Evolutionary conservation across 78 protist genomes (phyloP).

Genomic region (Chrysochromulina parva): DNA sequence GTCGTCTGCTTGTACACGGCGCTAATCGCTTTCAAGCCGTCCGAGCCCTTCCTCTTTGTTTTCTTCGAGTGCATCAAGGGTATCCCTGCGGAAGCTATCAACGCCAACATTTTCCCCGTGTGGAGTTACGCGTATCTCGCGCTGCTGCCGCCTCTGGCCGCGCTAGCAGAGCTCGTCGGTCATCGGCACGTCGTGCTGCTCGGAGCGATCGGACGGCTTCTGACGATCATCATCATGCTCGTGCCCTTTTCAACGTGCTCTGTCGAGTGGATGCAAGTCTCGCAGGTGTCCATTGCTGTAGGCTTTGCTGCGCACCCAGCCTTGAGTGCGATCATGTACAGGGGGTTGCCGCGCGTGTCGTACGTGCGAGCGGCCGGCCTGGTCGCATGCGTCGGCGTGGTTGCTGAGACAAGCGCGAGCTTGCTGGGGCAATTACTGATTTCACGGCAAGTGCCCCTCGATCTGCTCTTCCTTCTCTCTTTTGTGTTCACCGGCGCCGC

Average conservation of each 20-base stretch:
- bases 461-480: not conserved
- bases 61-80: not conserved
- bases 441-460: not conserved
- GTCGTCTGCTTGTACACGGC: not conserved
- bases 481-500: not conserved
- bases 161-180: not conserved
- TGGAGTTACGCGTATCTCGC: not conserved
- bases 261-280: not conserved
- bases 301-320: not conserved
- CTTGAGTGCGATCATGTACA: not conserved
- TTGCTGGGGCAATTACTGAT: not conserved
- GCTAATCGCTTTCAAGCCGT: not conserved
- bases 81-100: not conserved
- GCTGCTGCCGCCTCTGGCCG: not conserved
- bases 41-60: not conserved
- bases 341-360: not conserved
- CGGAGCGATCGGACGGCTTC: not conserved
- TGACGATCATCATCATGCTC: not conserved
- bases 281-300: not conserved
- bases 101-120: not conserved
- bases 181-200: not conserved
- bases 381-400: not conserved
- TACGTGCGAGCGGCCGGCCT: not conserved
- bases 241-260: not conserved
- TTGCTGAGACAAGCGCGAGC: not conserved